A percentile compares a stretch with the other conserved stretches of the same genome.
Conservation (phyloP, 371 early-diverging fungal genomes). For the Mucor velutinosus region DNA sequence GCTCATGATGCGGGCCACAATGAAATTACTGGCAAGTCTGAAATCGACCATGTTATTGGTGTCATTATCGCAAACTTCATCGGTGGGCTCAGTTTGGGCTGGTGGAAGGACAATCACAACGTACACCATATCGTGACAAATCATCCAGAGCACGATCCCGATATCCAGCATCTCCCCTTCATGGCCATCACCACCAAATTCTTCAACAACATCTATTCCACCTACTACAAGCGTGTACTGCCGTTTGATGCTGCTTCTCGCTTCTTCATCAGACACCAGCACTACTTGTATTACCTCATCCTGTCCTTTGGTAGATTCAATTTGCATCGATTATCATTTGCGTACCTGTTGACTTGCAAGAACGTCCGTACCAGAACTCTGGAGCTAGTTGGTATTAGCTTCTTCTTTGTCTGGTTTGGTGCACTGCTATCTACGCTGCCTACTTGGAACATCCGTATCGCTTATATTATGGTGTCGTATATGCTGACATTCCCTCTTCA, state of each 20-base stretch:
- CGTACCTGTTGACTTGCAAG: conserved; percentile 60
- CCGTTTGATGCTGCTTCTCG: conserved; percentile 78
- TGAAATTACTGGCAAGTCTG: conserved; percentile 77
- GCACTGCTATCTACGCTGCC: conserved; percentile 71
- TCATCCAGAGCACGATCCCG: conserved; percentile 92
- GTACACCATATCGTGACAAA: conserved; percentile 93
- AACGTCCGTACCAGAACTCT: conserved; percentile 71
- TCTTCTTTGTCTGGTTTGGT: conserved; percentile 85
- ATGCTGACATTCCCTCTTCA: conserved; percentile 86
- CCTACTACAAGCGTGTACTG: conserved; percentile 86
- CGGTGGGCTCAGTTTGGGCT: conserved; percentile 91
- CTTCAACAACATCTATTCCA: conserved; percentile 84
- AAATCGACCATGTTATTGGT: conserved; percentile 82
- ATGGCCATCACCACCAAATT: conserved; percentile 86
- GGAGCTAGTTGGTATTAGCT: conserved; percentile 70
- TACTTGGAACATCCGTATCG: conserved; percentile 58
- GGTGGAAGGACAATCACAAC: conserved; percentile 97
- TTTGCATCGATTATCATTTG: conserved; percentile 79
- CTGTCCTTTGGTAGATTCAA: conserved; percentile 92
- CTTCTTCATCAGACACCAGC: conserved; percentile 80
- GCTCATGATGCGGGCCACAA: conserved; percentile 97
- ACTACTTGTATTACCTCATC: conserved; percentile 84
- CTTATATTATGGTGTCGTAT: conserved; percentile 81
- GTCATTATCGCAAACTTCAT: conserved; percentile 78
- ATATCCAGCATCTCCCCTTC: conserved; percentile 97